Base-by-base conservation (phyloP, 352 stramenopile species). In the Phytophthora pini region DNA sequence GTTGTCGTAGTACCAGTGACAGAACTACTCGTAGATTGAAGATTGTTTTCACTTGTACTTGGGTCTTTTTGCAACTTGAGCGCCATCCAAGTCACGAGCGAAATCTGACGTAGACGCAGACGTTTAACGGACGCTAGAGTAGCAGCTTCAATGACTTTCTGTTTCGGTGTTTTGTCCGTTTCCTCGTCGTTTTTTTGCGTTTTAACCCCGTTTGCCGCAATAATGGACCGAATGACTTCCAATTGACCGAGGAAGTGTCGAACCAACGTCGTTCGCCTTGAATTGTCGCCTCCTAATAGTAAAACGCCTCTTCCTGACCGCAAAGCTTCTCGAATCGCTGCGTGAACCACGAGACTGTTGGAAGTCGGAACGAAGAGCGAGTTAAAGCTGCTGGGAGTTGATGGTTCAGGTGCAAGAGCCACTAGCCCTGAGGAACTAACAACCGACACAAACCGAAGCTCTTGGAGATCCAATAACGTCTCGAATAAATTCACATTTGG, bases 41-140 rank as follows among this genome's bases (percentile, higher is more conserved):
- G 22, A 39, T 12, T 57, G 11, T 39, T 15, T 24, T 31, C 12
- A 6, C 13, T 29, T 7, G 20, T 22, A 8, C 10, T 46, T 0
- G 44, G 17, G 17, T 54, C 48, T 20, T 72, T 70, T 27, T 63
- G 46, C 43, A 87, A 70, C 15, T 73, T 63, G 15, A 61, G 24
- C 2, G 76, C 70, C 44, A 87, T 72, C 3, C 40, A 39, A 12
- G 65, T 82, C 8, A 87, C 70, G 0, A 87, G 58, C 11, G 72
- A 69, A 13, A 87, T 63, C 41, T 87, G 75, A 5, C 79, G 75
- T 11, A 87, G 68, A 10, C 77, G 77, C 56, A 87, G 74, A 4
- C 63, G 64, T 31, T 84, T 80, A 1, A 87, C 72, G 0, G 77
- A 81, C 6, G 70, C 65, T 2, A 82, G 51, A 7, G 61, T 72